A percentile compares a stretch with the other conserved stretches of the same genome.
These are phyloP conservation scores for Talaromyces stipitatus DNA, from an alignment of 495 filamentous ascomycete genomes.

Conservation along the genomic window DNA sequence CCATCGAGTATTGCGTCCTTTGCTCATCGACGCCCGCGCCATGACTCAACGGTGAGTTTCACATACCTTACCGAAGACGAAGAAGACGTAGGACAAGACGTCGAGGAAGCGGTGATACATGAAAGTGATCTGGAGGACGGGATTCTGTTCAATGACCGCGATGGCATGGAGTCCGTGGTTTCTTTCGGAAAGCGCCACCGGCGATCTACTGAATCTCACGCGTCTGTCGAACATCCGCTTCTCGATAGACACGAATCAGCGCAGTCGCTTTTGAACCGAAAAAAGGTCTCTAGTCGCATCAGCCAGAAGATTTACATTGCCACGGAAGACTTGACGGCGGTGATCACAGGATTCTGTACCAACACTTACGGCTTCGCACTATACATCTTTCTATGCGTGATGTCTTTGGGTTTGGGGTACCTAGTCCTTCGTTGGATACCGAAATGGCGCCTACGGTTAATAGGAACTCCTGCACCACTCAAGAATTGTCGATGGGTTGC, in stretches of 20 bases:
- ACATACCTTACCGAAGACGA: conserved; percentile 69
- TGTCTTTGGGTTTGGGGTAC: conserved; percentile 71
- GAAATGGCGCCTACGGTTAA: conserved; percentile 69
- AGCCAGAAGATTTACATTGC: conserved; percentile 89
- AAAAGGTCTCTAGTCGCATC: conserved; percentile 44
- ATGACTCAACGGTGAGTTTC: conserved; percentile 82
- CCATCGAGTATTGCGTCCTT: conserved; percentile 87
- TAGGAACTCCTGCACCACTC: conserved; percentile 60
- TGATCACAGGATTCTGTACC: conserved; percentile 84
- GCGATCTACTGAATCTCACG: conserved; percentile 40
- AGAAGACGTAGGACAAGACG: conserved; percentile 40
- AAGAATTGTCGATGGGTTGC: conserved; percentile 82
- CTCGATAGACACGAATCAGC: conserved; percentile 55
- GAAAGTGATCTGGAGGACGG: conserved; percentile 49
- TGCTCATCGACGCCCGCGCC: conserved; percentile 64
- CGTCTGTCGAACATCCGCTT: conserved; percentile 64
- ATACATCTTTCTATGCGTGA: conserved; percentile 60
- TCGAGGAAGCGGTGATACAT: conserved; percentile 44
- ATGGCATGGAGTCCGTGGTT: conserved; percentile 9
- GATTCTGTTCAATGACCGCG: conserved; percentile 20
- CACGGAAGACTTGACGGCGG: conserved; percentile 89
- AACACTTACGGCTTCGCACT: conserved; percentile 55
- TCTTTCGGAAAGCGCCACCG: conserved; percentile 11
- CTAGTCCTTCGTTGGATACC: conserved; percentile 87
- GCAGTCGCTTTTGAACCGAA: conserved; percentile 49